Conservation (phyloP, 805 yeast genomes). For the Suhomyces sp. region DNA sequence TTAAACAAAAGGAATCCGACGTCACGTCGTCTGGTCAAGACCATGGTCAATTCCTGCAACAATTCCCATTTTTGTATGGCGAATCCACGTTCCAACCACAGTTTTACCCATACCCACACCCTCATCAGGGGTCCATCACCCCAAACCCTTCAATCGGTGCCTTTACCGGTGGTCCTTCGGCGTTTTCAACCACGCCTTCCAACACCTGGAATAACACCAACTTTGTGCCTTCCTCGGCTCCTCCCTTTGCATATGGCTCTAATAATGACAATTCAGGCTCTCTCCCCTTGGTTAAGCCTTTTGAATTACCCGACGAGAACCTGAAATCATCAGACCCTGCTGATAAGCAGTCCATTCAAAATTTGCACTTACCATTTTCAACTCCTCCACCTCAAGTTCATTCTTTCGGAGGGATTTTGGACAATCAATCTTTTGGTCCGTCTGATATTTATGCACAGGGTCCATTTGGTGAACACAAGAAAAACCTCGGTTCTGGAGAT, state of each 20-base stretch:
- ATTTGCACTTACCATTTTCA: slow-evolving; percentile 22
- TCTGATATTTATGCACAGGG: neutral
- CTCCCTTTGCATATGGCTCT: slow-evolving; percentile 28
- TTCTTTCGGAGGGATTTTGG: slow-evolving; percentile 6
- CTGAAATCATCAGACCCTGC: slow-evolving; percentile 10
- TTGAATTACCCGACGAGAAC: slow-evolving; percentile 21
- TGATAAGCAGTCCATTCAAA: slow-evolving; percentile 2
- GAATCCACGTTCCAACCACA: slow-evolving; percentile 8
- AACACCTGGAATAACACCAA: slow-evolving; percentile 35
- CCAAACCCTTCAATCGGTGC: slow-evolving; percentile 27
- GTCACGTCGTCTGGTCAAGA: neutral
- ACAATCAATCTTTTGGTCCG: neutral
- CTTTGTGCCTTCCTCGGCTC: slow-evolving; percentile 38
- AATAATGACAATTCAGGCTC: slow-evolving; percentile 4
- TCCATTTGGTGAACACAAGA: neutral
- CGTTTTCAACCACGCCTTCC: slow-evolving; percentile 30
- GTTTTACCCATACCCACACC: slow-evolving; percentile 19
- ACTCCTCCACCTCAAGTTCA: slow-evolving; percentile 20
- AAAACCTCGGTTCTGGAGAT: neutral
- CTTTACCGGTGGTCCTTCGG: slow-evolving; percentile 14
- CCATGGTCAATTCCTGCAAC: neutral
- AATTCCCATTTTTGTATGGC: slow-evolving; percentile 6
- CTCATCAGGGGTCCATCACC: slow-evolving; percentile 27
- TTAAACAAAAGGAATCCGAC: neutral
- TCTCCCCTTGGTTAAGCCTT: slow-evolving; percentile 12